Percentiles rank a stretch among this genome's conserved stretches.
phyloP scores from a whole-genome alignment of 2,329 filamentous ascomycete species.

The Coniella vitis region DNA sequence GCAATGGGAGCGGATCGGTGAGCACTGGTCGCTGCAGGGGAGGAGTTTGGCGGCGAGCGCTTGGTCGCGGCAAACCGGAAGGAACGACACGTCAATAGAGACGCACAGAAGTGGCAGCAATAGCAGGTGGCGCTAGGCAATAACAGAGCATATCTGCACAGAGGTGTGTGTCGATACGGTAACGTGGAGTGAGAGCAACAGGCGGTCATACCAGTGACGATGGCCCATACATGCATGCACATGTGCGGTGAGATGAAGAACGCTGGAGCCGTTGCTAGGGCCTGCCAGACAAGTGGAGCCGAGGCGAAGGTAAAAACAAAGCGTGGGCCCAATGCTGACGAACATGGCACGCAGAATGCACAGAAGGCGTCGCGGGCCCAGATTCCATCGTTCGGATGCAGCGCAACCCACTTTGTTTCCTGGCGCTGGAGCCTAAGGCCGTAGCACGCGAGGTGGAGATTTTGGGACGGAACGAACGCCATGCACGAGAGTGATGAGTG shows the following conservation, averaged over 20 bases:
- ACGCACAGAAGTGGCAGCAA: conserved; percentile 9
- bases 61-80: conserved; percentile 15
- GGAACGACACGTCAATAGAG: conserved; percentile 14
- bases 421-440: conserved; percentile 5
- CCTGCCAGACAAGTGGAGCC: conserved; percentile 14
- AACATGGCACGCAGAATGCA: conserved; percentile 9
- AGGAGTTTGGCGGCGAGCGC: conserved; percentile 6
- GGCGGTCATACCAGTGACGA: conserved; percentile 8
- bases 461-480: conserved; percentile 2
- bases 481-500: conserved; percentile 7
- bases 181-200: conserved; percentile 2
- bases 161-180: too few species aligned
- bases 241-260: conserved; percentile 15
- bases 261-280: conserved; percentile 9
- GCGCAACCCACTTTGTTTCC: conserved; percentile 8
- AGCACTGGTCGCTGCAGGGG: conserved; percentile 10
- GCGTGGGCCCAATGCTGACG: conserved; percentile 8
- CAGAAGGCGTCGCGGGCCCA: conserved; percentile 5
- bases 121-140: conserved; percentile 1
- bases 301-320: conserved; percentile 12
- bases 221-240: conserved; percentile 5
- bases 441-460: conserved; percentile 4
- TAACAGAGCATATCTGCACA: background rate
- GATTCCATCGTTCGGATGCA: conserved; percentile 14
- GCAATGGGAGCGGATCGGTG: conserved; percentile 10